Evolutionary conservation across 2,329 filamentous ascomycete genomes (phyloP), one percentile per base, ranked within the genome.

Genomic region (Sporothrix euskadiensis): DNA sequence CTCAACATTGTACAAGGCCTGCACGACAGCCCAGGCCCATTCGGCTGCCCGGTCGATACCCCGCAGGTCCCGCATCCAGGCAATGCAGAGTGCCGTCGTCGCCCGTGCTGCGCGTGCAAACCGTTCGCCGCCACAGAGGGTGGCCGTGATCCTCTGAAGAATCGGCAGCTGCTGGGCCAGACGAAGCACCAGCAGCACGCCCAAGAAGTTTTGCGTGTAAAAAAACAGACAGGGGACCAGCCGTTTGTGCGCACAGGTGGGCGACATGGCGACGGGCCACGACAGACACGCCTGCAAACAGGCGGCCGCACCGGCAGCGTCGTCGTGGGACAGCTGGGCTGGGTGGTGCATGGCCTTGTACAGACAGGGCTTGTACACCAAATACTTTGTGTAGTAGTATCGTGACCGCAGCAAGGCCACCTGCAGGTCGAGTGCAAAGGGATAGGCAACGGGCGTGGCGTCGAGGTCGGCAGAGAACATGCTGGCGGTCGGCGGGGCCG

Each of bases 151-250:
- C 30, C 83, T 80, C 32, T 80, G 77, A 54, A 91, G 78, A 73
- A 87, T 84, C 0, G 83, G 83, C 61, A 87, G 85, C 73, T 86
- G 85, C 22, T 82, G 82, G 14, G 86, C 86, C 75, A 90, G 81
- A 59, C 88, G 85, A 49, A 90, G 78, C 22, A 90, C 81, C 63
- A 90, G 77, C 32, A 91, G 80, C 32, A 89, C 86, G 3, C 86
- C 86, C 61, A 90, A 82, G 57, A 90, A 83, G 74, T 89, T 89
- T 76, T 90, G 88, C 9, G 87, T 88, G 86, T 88, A 90, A 71
- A 88, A 87, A 77, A 89, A 90, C 1, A 88, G 77, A 73, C 86
- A 85, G 0, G 88, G 88, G 0, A 90, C 81, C 5, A 90, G 82
- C 49, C 88, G 82, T 79, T 90, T 91, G 78, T 85, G 85, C 71